These are phyloP conservation scores for Talaromyces sp. DNA, from an alignment of 2,329 filamentous ascomycete genomes.

Conservation along the genomic window DNA sequence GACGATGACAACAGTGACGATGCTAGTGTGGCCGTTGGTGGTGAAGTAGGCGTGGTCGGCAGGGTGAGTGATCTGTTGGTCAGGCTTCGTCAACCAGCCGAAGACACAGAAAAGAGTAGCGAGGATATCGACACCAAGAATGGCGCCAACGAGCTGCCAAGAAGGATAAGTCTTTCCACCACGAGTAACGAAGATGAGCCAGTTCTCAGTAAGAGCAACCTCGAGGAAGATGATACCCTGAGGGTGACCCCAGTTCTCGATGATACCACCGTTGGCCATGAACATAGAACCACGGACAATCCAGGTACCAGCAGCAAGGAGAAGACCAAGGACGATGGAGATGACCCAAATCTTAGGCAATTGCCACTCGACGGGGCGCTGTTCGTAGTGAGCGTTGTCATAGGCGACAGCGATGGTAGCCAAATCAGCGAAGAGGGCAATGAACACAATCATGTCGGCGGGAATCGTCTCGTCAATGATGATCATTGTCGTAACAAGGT, in stretches of 20 bases:
- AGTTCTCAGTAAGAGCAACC: constrained; percentile 84
- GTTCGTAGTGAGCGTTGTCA: constrained; percentile 67
- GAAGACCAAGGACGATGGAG: constrained; percentile 46
- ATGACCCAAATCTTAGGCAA: constrained; percentile 72
- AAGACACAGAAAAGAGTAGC: constrained; percentile 67
- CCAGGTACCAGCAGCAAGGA: constrained; percentile 65
- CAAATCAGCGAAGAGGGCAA: constrained; percentile 68
- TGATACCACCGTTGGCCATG: constrained; percentile 60
- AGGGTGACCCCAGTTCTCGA: constrained; percentile 64
- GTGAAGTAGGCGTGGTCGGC: constrained; percentile 27
- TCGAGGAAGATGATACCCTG: constrained; percentile 77
- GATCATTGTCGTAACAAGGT: constrained; percentile 67
- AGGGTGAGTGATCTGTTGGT: constrained; percentile 26
- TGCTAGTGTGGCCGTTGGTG: constrained; percentile 50
- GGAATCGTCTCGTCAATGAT: constrained; percentile 69
- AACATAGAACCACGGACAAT: constrained; percentile 62
- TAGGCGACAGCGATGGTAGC: constrained; percentile 69
- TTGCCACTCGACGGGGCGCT: constrained; percentile 68
- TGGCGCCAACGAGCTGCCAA: constrained; percentile 63
- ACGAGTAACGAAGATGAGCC: constrained; percentile 90
- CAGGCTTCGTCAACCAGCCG: constrained; percentile 62
- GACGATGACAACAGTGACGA: constrained; percentile 50
- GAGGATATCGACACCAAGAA: constrained; percentile 61
- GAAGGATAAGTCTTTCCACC: constrained; percentile 65
- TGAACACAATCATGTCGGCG: constrained; percentile 66